Percentiles rank a stretch among this genome's conserved stretches.
These are phyloP conservation scores for Colletotrichum nymphaeae DNA, from an alignment of 2,329 filamentous ascomycete genomes.

Conservation along the genomic window DNA sequence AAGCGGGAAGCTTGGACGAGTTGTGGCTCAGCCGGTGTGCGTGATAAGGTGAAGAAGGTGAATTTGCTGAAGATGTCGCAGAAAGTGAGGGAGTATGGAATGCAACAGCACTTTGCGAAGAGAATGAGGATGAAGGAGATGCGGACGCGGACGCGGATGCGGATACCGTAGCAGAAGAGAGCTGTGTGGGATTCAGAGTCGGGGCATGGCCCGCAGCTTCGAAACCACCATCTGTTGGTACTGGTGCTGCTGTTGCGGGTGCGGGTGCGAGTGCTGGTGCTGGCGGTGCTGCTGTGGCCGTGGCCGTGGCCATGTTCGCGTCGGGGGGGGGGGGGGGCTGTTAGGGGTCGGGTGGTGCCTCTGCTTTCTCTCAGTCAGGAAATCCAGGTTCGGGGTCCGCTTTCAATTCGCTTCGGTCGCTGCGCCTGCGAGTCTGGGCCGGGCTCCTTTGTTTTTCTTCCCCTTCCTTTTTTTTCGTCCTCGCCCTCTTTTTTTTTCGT, in stretches of 20 bases:
- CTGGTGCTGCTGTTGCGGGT: constrained; percentile 3
- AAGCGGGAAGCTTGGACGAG: constrained; percentile 66
- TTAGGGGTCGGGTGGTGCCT: not conserved
- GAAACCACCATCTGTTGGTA: constrained; percentile 22
- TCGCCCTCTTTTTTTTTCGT: not conserved
- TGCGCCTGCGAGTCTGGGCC: constrained; percentile 16
- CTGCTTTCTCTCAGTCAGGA: not conserved
- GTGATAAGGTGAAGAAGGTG: constrained; percentile 47
- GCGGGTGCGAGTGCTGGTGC: constrained; percentile 7
- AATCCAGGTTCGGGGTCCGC: constrained; percentile 22
- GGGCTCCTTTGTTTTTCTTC: constrained; percentile 15
- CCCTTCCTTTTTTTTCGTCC: not conserved
- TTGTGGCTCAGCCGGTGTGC: constrained; percentile 64
- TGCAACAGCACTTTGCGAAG: constrained; percentile 20
- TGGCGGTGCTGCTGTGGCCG: constrained; percentile 19
- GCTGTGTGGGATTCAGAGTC: constrained; percentile 31
- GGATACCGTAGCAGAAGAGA: constrained; percentile 29
- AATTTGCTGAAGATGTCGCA: constrained; percentile 20
- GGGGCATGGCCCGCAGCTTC: constrained; percentile 35
- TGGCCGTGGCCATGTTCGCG: constrained; percentile 31
- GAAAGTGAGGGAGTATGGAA: constrained; percentile 20
- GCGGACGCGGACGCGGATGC: constrained; percentile 30
- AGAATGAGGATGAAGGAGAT: constrained; percentile 29
- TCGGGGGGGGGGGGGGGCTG: constrained; percentile 1
- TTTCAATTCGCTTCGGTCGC: constrained; percentile 27